Percentiles rank a stretch among this genome's conserved stretches.
Conservation (phyloP, 2,329 filamentous ascomycete genomes). For the Sclerotinia subarctica region DNA sequence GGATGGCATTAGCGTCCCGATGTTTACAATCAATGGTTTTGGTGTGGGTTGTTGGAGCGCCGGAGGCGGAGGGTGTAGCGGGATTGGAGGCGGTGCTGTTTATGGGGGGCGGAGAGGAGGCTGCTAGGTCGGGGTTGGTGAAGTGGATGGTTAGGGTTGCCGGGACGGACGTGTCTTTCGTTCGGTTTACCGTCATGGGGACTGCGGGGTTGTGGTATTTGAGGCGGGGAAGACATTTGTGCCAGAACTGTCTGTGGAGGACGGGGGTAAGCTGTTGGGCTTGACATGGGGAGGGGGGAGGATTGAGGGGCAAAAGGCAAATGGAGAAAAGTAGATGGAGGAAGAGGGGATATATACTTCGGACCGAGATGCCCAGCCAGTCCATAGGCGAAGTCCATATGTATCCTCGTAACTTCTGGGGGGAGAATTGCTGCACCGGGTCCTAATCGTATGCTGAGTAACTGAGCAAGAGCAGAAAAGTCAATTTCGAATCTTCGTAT, state of each 20-base stretch:
- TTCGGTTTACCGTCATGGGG: slow-evolving; percentile 77
- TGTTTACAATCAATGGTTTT: slow-evolving; percentile 60
- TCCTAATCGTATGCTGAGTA: slow-evolving; percentile 73
- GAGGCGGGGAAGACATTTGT: slow-evolving; percentile 72
- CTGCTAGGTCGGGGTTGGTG: slow-evolving; percentile 37
- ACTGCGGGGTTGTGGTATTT: slow-evolving; percentile 92
- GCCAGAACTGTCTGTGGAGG: slow-evolving; percentile 77
- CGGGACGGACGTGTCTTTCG: slow-evolving; percentile 51
- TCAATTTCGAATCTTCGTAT: slow-evolving; percentile 27
- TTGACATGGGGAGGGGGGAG: slow-evolving; percentile 26
- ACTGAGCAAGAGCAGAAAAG: slow-evolving; percentile 45
- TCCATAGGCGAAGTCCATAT: slow-evolving; percentile 65
- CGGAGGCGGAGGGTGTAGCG: slow-evolving; percentile 31
- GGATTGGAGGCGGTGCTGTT: slow-evolving; percentile 45
- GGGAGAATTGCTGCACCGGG: slow-evolving; percentile 81
- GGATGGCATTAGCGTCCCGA: slow-evolving; percentile 58
- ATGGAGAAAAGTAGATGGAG: background rate
- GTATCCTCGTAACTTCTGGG: slow-evolving; percentile 68
- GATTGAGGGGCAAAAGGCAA: background rate
- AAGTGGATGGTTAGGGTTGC: slow-evolving; percentile 67
- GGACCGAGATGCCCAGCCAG: slow-evolving; percentile 69
- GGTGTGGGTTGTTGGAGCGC: slow-evolving; percentile 37
- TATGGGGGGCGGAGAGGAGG: slow-evolving; percentile 18
- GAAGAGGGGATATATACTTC: slow-evolving; percentile 50
- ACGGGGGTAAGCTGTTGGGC: background rate